Base-by-base conservation (phyloP, 768 basidiomycete species). In the Coprinopsis sp. region DNA sequence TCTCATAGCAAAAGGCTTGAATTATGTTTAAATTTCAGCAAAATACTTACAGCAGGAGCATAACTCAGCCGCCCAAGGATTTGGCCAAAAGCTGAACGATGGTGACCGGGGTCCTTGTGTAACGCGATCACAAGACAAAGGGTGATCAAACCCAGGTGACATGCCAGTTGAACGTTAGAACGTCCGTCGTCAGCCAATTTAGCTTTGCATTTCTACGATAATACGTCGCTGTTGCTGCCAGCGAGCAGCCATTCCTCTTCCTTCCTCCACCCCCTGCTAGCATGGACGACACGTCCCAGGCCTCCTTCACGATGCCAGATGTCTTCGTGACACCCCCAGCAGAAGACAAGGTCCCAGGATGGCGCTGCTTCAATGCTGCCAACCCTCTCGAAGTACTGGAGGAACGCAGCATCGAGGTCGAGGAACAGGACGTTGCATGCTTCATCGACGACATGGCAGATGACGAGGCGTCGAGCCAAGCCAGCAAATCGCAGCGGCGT, bases 281-380 rank as follows among this genome's bases (percentile, higher is more conserved):
- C 6, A 42, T 42, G 40, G 16, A 5, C 51, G 30, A 53, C 44
- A 49, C 36, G 30, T 23, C 58, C 42, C 51, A 58, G 38, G n/a
- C n/a, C n/a, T n/a, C n/a, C n/a, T n/a, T n/a, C n/a, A n/a, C n/a
- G n/a, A 63, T 76, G 64, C 79, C 78, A 19, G 68, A 72, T 46
- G 77, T 82, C 47, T 78, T 77, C 49, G 70, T 81, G 22, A 60
- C 74, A 29, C 79, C 80, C 13, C 80, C 80, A 18, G 78, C 76
- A 55, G 80, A 82, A 60, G 80, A 82, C 49, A 57, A 72, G 16
- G 44, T 60, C n/a, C 73, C 74, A 5, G 65, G 77, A 18, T 80
- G 73, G 71, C 78, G 78, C 53, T 79, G 66, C 58, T 81, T 80
- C 57, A 70, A 80, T 56, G 78, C 80, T 19, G 67, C 68, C 14